Conservation (phyloP, 306 rosid genomes). For the Vigna mungo region DNA sequence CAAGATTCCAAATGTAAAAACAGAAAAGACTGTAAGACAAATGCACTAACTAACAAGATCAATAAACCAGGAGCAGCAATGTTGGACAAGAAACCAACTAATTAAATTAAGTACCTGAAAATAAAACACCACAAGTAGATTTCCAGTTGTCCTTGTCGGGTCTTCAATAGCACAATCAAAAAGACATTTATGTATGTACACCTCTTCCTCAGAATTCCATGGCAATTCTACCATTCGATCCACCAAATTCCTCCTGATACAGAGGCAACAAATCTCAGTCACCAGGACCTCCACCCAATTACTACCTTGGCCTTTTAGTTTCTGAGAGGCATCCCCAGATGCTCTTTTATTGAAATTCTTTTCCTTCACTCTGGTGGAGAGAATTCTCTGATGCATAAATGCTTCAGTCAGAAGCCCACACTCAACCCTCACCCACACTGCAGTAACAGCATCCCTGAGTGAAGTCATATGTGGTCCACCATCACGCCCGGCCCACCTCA, state of each 20-base stretch:
- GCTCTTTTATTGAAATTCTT: constrained; percentile 59
- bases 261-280: constrained; percentile 90
- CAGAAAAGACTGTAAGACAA: constrained; percentile 19
- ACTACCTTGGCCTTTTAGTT: constrained; percentile 49
- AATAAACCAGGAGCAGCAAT: constrained; percentile 38
- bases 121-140: constrained; percentile 89
- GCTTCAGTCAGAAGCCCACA: constrained; percentile 97
- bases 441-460: constrained; percentile 89
- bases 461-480: constrained; percentile 67
- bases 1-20: constrained; percentile 15
- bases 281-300: constrained; percentile 84
- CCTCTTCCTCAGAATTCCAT: constrained; percentile 95
- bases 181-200: constrained; percentile 79
- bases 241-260: constrained; percentile 88
- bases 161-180: constrained; percentile 77
- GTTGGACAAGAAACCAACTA: constrained; percentile 21
- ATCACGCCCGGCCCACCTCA: constrained; percentile 94
- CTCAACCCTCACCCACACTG: constrained; percentile 96
- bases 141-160: constrained; percentile 76
- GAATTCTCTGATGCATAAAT: constrained; percentile 87
- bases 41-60: constrained; percentile 7
- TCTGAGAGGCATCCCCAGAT: constrained; percentile 51
- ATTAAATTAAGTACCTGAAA: constrained; percentile 71
- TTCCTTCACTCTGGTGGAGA: constrained; percentile 73
- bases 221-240: constrained; percentile 95